Conservation (phyloP, 169 alveolate genomes). For the Plasmodium malariae region DNA sequence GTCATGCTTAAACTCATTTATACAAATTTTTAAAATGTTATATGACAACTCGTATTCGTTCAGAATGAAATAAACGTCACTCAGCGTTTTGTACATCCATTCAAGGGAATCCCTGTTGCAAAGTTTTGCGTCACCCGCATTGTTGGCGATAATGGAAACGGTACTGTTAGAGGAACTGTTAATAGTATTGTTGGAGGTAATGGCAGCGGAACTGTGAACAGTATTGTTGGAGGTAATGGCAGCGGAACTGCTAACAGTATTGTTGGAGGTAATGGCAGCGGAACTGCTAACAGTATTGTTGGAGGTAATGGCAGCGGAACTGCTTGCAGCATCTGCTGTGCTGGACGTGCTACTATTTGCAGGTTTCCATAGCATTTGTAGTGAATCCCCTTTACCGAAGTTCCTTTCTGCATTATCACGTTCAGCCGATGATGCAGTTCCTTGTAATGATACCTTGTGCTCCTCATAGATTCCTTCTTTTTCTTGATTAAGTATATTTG, state of each 20-base stretch:
- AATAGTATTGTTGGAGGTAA: background rate
- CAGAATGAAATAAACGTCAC: constrained; percentile 49
- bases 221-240: background rate
- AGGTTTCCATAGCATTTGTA: too few relatives aligned
- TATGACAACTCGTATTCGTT: constrained; percentile 41
- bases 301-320: background rate
- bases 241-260: background rate
- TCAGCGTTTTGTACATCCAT: constrained; percentile 37
- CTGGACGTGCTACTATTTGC: background rate
- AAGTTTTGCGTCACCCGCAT: background rate
- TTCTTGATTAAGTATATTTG: background rate
- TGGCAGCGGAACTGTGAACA: background rate
- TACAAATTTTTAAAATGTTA: constrained; percentile 38
- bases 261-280: background rate
- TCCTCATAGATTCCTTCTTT: background rate
- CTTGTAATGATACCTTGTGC: too few relatives aligned
- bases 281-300: background rate
- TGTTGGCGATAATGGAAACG: background rate
- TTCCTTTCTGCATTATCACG: too few relatives aligned
- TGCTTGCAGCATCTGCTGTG: background rate
- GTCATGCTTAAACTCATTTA: constrained; percentile 58
- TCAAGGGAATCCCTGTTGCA: constrained; percentile 36
- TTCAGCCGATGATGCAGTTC: too few relatives aligned
- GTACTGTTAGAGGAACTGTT: background rate
- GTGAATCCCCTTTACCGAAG: background rate